Base-by-base conservation (phyloP, 129 eudicot genomes). In the Flaveria trinervia region DNA sequence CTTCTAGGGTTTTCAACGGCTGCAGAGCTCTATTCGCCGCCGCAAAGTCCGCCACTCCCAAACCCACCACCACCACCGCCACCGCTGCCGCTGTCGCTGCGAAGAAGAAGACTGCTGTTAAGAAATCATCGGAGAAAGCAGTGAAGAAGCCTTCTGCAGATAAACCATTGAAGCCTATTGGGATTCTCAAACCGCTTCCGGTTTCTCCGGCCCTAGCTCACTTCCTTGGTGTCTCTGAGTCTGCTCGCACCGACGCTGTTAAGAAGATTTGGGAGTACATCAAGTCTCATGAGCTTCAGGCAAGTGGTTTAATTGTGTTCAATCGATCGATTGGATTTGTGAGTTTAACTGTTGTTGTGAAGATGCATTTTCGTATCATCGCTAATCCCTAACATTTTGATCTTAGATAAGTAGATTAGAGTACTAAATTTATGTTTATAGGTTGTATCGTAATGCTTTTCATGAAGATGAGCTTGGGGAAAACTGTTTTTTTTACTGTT, bases 241-340 rank as follows among this genome's bases (percentile, higher is more conserved):
- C 74, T 11, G 45, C 85, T 82, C 78, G 85, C 17, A 57, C 85
- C 18, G 78, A 76, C 9, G 85, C 70, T 17, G 77, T 82, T 56
- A 82, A 76, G 80, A 82, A 76, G 68, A 76, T 77, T 77, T 82
- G 85, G 85, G 78, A 82, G 14, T 46, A 77, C 48, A 82, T 82
- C 54, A 82, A 77, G 77, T 72, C 59, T 46, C 73, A 82, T 65
- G 62, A 71, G 64, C 85, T 82, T 67, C 85, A 82, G 82, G 85
- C 61, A 17, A 73, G 79, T 66, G 44, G 17, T 60, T 45, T 36
- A 6, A 1, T 64, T 5, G 14, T 60, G 0, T 60, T 23, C 36
- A 25, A 10, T 60, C 43, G 9, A 18, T 25, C 25, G 36, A 15
- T 52, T 52, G 0, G 13, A 1, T 52, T 3, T 5, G 2, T 80